Conservation (phyloP, 2,329 filamentous ascomycete species). For the Nannizziopsis arthrosporioides region DNA sequence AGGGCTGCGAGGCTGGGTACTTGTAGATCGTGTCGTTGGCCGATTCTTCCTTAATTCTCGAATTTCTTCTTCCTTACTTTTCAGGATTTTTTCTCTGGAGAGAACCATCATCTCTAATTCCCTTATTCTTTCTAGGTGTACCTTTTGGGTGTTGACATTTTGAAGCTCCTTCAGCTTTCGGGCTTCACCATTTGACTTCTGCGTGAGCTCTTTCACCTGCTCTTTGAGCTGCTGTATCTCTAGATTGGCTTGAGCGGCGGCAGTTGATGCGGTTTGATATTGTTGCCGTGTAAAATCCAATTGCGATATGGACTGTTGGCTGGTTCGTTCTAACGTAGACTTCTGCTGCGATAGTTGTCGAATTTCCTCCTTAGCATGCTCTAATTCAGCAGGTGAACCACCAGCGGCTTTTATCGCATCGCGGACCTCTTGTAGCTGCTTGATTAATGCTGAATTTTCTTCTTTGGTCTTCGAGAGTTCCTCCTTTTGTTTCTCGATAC, state of each 20-base stretch:
- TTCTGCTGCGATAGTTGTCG: constrained; percentile 28
- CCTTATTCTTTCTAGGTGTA: constrained; percentile 28
- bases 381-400: constrained; percentile 32
- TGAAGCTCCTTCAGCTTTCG: constrained; percentile 30
- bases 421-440: constrained; percentile 31
- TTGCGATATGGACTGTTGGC: constrained; percentile 34
- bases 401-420: constrained; percentile 30
- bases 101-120: constrained; percentile 30
- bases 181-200: constrained; percentile 28
- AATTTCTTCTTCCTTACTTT: constrained; percentile 36
- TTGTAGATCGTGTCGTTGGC: constrained; percentile 33
- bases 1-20: constrained; percentile 33
- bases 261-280: constrained; percentile 37
- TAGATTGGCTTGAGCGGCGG: constrained; percentile 32
- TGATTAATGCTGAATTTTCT: constrained; percentile 27
- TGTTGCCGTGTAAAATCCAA: constrained; percentile 37
- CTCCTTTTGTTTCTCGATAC: constrained; percentile 24
- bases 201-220: constrained; percentile 28
- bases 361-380: constrained; percentile 31
- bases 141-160: constrained; percentile 23
- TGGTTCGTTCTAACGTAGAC: constrained; percentile 26
- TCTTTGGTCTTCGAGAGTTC: constrained; percentile 33
- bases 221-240: constrained; percentile 29
- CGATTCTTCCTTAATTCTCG: constrained; percentile 35
- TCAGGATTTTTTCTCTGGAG: constrained; percentile 30